Percentiles rank a stretch among this genome's conserved stretches.
Conservation (phyloP, 345 rosid genomes). For the Xanthoceras sorbifolium region DNA sequence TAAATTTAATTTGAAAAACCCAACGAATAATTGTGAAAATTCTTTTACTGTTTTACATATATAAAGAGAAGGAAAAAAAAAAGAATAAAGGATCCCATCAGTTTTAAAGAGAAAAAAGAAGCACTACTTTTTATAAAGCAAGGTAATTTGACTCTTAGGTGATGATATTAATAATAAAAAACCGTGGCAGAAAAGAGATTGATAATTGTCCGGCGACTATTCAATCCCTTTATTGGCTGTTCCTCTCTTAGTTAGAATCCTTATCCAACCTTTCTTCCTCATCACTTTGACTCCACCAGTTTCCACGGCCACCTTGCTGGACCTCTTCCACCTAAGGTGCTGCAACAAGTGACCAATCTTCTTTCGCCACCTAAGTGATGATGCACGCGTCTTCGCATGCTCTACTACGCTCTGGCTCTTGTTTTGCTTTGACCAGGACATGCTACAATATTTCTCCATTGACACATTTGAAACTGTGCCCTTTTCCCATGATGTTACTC, state of each 20-base stretch:
- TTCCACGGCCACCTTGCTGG: conserved; percentile 62
- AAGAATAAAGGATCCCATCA: conserved; percentile 35
- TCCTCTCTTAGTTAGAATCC: conserved; percentile 78
- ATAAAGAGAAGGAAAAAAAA: conserved; percentile 8
- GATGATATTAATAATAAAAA: no score
- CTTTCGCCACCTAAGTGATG: conserved; percentile 87
- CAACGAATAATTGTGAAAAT: conserved; percentile 12
- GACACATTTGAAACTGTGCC: conserved; percentile 58
- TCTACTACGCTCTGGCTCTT: conserved; percentile 57
- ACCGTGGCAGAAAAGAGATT: no score
- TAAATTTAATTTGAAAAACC: conserved; percentile 11
- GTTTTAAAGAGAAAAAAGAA: conserved; percentile 25
- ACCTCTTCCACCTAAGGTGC: conserved; percentile 72
- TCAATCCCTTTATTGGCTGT: conserved; percentile 40
- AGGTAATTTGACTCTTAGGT: conserved; percentile 45
- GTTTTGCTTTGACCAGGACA: conserved; percentile 24
- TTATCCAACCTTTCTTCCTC: conserved; percentile 86
- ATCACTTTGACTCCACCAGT: conserved; percentile 73
- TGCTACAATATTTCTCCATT: conserved; percentile 50
- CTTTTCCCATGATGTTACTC: conserved; percentile 88
- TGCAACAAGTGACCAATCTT: conserved; percentile 85
- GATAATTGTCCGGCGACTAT: no score
- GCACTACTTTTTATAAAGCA: conserved; percentile 30
- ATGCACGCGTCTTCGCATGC: conserved; percentile 54
- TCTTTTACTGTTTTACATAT: conserved; percentile 29